These are phyloP conservation scores for Fragaria vesca DNA, from an alignment of 306 rosid species.

Conservation along the genomic window DNA sequence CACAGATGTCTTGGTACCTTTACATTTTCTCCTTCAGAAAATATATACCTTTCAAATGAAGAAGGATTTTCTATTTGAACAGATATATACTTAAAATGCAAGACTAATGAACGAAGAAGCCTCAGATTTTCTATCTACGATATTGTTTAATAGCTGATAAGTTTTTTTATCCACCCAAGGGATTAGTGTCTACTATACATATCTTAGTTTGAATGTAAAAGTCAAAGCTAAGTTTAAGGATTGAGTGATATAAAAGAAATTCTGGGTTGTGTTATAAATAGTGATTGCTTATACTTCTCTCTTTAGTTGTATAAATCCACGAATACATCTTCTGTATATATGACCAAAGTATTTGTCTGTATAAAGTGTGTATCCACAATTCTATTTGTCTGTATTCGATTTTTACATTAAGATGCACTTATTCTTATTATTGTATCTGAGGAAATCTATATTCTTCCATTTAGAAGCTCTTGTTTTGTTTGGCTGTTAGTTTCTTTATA, in stretches of 20 bases:
- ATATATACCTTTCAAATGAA: background rate
- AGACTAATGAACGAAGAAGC: background rate
- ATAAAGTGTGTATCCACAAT: no score
- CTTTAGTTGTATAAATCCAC: background rate
- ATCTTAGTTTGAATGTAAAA: background rate
- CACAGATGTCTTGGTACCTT: background rate
- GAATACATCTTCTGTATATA: background rate
- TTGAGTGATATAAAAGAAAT: background rate
- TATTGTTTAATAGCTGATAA: background rate
- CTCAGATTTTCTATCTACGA: background rate
- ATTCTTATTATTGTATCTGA: background rate
- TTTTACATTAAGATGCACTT: background rate
- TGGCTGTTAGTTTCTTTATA: background rate
- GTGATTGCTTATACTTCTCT: background rate
- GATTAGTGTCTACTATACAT: background rate
- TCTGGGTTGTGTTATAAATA: background rate
- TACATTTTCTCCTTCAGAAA: background rate
- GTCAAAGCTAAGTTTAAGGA: background rate
- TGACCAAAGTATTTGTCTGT: background rate
- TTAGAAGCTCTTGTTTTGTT: background rate
- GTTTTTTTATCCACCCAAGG: background rate
- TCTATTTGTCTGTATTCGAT: background rate
- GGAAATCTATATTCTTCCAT: background rate
- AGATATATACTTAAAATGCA: background rate
- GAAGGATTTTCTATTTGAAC: background rate